These are phyloP conservation scores for Xylaria intraflava DNA, from an alignment of 495 filamentous ascomycete genomes.

Conservation along the genomic window DNA sequence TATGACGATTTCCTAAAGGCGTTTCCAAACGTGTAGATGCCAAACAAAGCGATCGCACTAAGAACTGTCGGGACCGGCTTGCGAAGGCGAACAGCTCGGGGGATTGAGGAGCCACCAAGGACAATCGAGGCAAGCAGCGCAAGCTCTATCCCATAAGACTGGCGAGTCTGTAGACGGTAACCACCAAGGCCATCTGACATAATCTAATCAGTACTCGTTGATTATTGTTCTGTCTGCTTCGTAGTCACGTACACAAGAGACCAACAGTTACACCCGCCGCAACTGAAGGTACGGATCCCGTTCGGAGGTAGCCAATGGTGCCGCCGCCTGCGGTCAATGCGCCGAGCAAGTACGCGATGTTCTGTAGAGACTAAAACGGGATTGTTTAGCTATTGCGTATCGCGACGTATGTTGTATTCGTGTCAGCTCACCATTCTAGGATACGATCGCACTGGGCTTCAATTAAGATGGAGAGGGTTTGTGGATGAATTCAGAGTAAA, in stretches of 20 bases:
- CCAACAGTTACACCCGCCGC: slow-evolving; percentile 79
- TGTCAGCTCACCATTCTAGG: slow-evolving; percentile 7
- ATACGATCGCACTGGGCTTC: background rate
- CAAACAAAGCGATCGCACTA: slow-evolving; percentile 56
- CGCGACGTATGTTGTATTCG: background rate
- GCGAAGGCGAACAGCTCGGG: slow-evolving; percentile 68
- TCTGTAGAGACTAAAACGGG: slow-evolving; percentile 17
- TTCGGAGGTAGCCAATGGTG: slow-evolving; percentile 71
- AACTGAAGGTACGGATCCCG: slow-evolving; percentile 79
- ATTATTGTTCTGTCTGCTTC: background rate
- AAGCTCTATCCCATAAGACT: slow-evolving; percentile 68
- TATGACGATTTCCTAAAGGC: slow-evolving; percentile 40
- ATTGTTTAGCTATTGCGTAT: background rate
- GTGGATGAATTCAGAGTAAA: background rate
- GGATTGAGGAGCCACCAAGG: slow-evolving; percentile 74
- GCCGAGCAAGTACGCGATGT: slow-evolving; percentile 64
- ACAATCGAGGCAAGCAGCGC: slow-evolving; percentile 73
- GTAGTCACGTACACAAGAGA: slow-evolving; percentile 38
- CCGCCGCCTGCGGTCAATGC: slow-evolving; percentile 81
- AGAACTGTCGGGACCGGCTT: slow-evolving; percentile 74
- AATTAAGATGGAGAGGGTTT: background rate
- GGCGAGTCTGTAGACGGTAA: slow-evolving; percentile 56
- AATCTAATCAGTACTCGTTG: slow-evolving; percentile 1
- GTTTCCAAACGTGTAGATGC: slow-evolving; percentile 54
- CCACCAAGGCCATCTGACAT: slow-evolving; percentile 59